phyloP scores from a whole-genome alignment of 75 land plant genomes.

The Larix kaempferi region DNA sequence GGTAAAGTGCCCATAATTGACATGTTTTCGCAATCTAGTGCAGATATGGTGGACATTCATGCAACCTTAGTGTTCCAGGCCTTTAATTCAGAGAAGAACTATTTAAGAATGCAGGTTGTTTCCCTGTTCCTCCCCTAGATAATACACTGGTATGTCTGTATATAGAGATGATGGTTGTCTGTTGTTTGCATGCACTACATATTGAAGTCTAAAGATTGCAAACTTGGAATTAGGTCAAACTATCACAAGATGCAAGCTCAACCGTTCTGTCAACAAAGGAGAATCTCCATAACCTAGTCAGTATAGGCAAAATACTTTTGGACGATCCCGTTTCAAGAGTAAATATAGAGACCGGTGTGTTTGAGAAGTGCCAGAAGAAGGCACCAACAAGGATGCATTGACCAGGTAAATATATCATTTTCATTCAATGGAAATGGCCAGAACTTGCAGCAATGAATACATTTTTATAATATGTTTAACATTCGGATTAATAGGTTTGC shows the following conservation, averaged over 20 bases:
- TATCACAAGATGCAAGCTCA: conserved; percentile 1
- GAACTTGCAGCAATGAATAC: no score
- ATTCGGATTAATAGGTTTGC: no score
- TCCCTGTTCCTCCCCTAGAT: no score
- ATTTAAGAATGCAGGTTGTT: conserved; percentile 52
- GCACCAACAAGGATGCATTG: conserved; percentile 6
- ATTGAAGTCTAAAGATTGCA: no score
- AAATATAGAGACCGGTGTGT: conserved; percentile 13
- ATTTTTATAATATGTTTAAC: no score
- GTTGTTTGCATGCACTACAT: no score
- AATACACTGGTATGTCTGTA: no score
- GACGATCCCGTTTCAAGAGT: conserved; percentile 8
- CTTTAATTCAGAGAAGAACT: conserved; percentile 25
- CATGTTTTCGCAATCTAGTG: conserved; percentile 35
- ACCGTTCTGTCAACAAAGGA: not conserved
- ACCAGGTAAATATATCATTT: no score
- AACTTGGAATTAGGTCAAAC: not conserved
- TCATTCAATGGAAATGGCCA: no score
- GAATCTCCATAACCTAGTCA: conserved; percentile 12
- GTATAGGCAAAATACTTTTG: conserved; percentile 4
- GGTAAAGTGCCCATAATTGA: conserved; percentile 52
- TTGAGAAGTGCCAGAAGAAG: not conserved
- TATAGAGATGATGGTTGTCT: no score
- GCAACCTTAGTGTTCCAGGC: conserved; percentile 39
- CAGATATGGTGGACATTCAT: conserved; percentile 65